A percentile compares a stretch with the other conserved stretches of the same genome.
These are phyloP conservation scores for Fraxinus xanthoxyloides DNA, from an alignment of 305 asterid species.

Conservation along the genomic window DNA sequence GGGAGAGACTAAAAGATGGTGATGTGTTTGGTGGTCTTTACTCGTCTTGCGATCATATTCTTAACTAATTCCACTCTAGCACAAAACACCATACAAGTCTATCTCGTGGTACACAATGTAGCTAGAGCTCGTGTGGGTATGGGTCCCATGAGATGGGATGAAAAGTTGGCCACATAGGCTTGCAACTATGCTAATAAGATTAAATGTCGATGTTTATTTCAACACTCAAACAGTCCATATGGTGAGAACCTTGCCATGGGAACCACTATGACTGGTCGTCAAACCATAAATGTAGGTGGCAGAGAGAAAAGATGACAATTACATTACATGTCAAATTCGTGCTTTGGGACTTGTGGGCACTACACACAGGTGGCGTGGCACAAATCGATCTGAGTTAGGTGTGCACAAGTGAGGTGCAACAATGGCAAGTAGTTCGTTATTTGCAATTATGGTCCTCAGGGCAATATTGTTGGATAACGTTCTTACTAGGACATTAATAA, in stretches of 20 bases:
- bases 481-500: conserved; percentile 13
- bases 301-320: conserved; percentile 16
- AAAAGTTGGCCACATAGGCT: background rate
- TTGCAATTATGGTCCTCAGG: conserved; percentile 27
- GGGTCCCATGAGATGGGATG: background rate
- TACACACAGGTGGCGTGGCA: conserved; percentile 33
- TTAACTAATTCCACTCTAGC: background rate
- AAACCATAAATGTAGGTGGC: conserved; percentile 30
- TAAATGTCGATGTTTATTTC: background rate
- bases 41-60: background rate
- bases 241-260: conserved; percentile 27
- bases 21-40: background rate
- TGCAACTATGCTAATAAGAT: background rate
- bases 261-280: background rate
- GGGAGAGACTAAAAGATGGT: background rate
- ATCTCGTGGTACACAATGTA: background rate
- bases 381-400: conserved; percentile 19
- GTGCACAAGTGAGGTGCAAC: conserved; percentile 29
- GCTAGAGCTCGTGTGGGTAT: background rate
- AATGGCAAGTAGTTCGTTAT: conserved; percentile 21
- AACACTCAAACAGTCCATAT: conserved; percentile 21
- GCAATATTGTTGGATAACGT: conserved; percentile 23
- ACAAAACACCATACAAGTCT: background rate
- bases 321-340: background rate
- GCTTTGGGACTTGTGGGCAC: conserved; percentile 21